Percentiles rank a stretch among this genome's conserved stretches.
Conservation (phyloP, 305 asterid genomes). For the Rubia peregrina region DNA sequence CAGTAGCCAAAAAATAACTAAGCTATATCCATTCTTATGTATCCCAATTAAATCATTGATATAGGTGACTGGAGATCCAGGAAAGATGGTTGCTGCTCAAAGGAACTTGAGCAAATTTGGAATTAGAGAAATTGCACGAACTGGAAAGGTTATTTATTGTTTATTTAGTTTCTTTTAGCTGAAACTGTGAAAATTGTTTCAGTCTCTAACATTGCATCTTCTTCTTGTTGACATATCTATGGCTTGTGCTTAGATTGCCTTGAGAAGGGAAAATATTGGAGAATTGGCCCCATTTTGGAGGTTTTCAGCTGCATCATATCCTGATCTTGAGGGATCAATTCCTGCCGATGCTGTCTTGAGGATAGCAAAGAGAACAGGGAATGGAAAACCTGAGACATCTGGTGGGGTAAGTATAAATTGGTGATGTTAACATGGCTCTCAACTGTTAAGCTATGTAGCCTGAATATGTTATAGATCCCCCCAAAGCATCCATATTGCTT, state of each 20-base stretch:
- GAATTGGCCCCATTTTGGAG: slow-evolving; percentile 98
- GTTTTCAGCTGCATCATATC: slow-evolving; percentile 96
- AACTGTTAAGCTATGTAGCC: not conserved
- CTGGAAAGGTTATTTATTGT: slow-evolving; percentile 65
- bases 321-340: slow-evolving; percentile 72
- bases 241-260: slow-evolving; percentile 60
- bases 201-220: slow-evolving; percentile 10
- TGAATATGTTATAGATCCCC: not conserved
- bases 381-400: slow-evolving; percentile 47
- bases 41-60: slow-evolving; percentile 10
- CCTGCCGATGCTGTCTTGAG: slow-evolving; percentile 36
- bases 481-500: not conserved
- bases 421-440: not conserved
- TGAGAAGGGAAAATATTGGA: slow-evolving; percentile 96
- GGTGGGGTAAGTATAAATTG: slow-evolving; percentile 46
- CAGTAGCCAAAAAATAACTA: not conserved
- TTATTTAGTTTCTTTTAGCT: not conserved
- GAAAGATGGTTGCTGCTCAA: slow-evolving; percentile 86
- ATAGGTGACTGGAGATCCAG: slow-evolving; percentile 98
- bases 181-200: slow-evolving; percentile 7
- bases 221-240: slow-evolving; percentile 10
- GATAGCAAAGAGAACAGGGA: slow-evolving; percentile 27
- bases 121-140: slow-evolving; percentile 85
- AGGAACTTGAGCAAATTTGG: slow-evolving; percentile 91
- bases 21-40: not conserved